phyloP scores from a whole-genome alignment of 2,329 filamentous ascomycete species.

The Aspergillus sp. region DNA sequence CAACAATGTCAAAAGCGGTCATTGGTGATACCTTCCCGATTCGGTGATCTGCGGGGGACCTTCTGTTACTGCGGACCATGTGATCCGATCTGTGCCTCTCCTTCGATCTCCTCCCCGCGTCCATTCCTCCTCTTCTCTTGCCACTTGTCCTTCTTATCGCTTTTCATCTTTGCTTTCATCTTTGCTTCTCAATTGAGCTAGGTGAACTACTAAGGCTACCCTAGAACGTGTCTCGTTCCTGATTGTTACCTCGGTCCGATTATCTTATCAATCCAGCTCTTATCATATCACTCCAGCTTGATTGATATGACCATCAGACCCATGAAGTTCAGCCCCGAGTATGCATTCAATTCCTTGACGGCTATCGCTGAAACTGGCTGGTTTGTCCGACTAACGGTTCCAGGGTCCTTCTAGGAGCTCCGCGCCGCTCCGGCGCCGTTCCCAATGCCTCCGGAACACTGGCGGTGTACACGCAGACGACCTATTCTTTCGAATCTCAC shows the following conservation, averaged over 20 bases:
- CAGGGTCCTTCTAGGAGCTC: conserved; percentile 41
- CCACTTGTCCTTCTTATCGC: background rate
- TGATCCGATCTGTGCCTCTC: too few species aligned
- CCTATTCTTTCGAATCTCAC: conserved; percentile 44
- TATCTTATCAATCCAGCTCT: conserved; percentile 9
- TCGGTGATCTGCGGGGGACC: too few species aligned
- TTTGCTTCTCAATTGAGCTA: too few species aligned
- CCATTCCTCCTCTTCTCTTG: background rate
- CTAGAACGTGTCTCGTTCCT: background rate
- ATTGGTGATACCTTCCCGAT: too few species aligned
- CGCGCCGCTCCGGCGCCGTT: conserved; percentile 37
- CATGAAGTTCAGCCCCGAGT: conserved; percentile 38
- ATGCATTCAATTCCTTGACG: background rate
- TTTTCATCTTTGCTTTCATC: background rate
- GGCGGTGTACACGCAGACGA: conserved; percentile 41
- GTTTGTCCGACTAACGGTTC: background rate
- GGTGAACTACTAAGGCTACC: too few species aligned
- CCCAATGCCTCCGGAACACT: conserved; percentile 41
- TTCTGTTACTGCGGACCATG: too few species aligned
- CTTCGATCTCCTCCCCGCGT: background rate
- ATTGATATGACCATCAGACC: conserved; percentile 33
- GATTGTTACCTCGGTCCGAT: background rate
- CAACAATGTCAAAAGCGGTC: too few species aligned
- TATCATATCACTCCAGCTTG: conserved; percentile 7
- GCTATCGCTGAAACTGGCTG: background rate